These are phyloP conservation scores for Sanghuangporus sanghuang DNA, from an alignment of 1,284 basidiomycete species.

Conservation along the genomic window DNA sequence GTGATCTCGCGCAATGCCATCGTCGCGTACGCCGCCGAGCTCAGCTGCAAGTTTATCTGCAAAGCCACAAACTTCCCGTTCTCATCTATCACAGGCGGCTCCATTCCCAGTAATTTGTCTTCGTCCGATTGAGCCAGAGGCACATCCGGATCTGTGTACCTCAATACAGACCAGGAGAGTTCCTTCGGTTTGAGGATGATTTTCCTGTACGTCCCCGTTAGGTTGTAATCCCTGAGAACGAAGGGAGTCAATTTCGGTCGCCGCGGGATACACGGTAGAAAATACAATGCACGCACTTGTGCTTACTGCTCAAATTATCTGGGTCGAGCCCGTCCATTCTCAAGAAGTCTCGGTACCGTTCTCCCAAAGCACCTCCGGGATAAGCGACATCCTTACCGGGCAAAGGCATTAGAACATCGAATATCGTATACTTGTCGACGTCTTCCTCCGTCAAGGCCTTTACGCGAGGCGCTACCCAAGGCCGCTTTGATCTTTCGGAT, in stretches of 20 bases:
- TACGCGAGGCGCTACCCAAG: conserved; percentile 60
- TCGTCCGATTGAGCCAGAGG: conserved; percentile 92
- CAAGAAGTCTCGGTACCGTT: conserved; percentile 80
- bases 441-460: conserved; percentile 77
- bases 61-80: conserved; percentile 82
- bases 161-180: conserved; percentile 75
- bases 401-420: conserved; percentile 93
- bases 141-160: conserved; percentile 92
- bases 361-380: conserved; percentile 77
- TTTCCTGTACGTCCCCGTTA: conserved; percentile 90
- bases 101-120: conserved; percentile 80
- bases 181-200: conserved; percentile 83
- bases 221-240: conserved; percentile 73
- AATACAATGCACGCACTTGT: conserved; percentile 54
- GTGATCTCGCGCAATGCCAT: conserved; percentile 94
- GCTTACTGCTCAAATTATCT: conserved; percentile 80
- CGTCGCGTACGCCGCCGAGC: conserved; percentile 89
- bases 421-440: conserved; percentile 75
- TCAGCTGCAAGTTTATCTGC: conserved; percentile 75
- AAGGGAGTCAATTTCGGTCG: background rate
- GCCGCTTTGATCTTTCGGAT: conserved; percentile 36
- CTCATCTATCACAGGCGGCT: conserved; percentile 58
- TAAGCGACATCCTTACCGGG: conserved; percentile 91
- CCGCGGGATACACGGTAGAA: background rate
- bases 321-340: conserved; percentile 84